Evolutionary conservation across 2,329 filamentous ascomycete genomes (phyloP).

Genomic region (Aureobasidium uvarum): DNA sequence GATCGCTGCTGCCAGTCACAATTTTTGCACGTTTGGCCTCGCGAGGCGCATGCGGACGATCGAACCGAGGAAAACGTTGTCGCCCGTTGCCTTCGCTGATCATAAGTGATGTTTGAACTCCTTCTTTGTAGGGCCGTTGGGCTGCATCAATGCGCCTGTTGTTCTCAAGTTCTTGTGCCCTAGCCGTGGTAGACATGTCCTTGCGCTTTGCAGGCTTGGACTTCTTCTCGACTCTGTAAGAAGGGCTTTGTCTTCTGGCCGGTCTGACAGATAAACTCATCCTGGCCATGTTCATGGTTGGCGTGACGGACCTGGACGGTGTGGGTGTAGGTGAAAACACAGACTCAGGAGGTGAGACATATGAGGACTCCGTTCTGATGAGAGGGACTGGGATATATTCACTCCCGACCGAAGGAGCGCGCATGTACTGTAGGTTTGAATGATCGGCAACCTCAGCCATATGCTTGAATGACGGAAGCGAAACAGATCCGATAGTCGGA

Average conservation of each 20-base stretch:
- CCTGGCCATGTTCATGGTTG: not conserved
- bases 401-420: not conserved
- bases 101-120: not conserved
- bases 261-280: not conserved
- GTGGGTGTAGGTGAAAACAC: not conserved
- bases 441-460: not conserved
- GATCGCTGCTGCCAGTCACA: not conserved
- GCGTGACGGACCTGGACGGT: not conserved
- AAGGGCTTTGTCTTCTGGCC: not conserved
- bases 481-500: not conserved
- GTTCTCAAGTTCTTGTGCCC: not conserved
- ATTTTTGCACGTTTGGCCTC: not conserved
- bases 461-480: not conserved
- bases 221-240: conserved; percentile 10
- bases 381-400: conserved; percentile 1
- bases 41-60: not conserved
- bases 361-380: not conserved
- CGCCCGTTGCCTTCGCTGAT: too few relatives aligned
- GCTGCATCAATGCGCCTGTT: conserved; percentile 2
- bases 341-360: not conserved
- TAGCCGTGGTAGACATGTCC: not conserved
- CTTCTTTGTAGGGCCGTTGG: conserved; percentile 1
- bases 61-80: not conserved
- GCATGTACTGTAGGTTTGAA: not conserved
- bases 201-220: not conserved